Evolutionary conservation across 768 basidiomycete genomes (phyloP), one percentile per base, ranked within the genome.

Genomic region (Phlebiopsis gigantea): DNA sequence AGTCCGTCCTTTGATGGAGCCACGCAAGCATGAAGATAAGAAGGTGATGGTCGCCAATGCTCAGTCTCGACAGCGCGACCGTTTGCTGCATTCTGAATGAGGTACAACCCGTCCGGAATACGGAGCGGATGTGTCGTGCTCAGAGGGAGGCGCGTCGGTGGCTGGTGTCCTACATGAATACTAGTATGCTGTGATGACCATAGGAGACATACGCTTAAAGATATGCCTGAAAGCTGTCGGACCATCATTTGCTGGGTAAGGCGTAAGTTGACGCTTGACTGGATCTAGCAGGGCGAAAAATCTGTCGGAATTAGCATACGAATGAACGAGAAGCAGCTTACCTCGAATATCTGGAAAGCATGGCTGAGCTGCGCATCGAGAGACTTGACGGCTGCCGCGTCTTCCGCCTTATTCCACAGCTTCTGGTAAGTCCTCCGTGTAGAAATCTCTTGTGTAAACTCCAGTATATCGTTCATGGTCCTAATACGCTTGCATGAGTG

Each of bases 351-450:
- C 15, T 51, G 31, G 34, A 39, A 51, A 10, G 31, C 50, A 15
- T 51, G 50, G 2, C 31, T 51, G 29, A 51, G 50, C 34, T 51
- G 50, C 14, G 50, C 21, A 24, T 51, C 50, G 21, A 51, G 31
- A 12, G 50, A 30, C 34, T 51, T 51, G 31, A 51, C 30, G 8
- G 50, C 50, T 5, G 12, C 34, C 5, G 49, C 50, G n/a, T 51
- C 50, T 24, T 51, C 50, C 21, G 19, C 15, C 31, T 51, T 51
- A 21, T 51, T 34, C 31, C 30, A 31, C 2, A 39, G 22, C 22
- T 31, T 51, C 34, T 51, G 30, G 15, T 51, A 51, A 7, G 29
- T 22, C 29, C 29, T 30, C 5, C 50, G 50, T 2, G 50, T 19
- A 24, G 50, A 29, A 12, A 51, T 34, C 10, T 51, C 50, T 41